These are phyloP conservation scores for Exophiala phaeomuriformis DNA, from an alignment of 2,329 filamentous ascomycete genomes.

Conservation along the genomic window DNA sequence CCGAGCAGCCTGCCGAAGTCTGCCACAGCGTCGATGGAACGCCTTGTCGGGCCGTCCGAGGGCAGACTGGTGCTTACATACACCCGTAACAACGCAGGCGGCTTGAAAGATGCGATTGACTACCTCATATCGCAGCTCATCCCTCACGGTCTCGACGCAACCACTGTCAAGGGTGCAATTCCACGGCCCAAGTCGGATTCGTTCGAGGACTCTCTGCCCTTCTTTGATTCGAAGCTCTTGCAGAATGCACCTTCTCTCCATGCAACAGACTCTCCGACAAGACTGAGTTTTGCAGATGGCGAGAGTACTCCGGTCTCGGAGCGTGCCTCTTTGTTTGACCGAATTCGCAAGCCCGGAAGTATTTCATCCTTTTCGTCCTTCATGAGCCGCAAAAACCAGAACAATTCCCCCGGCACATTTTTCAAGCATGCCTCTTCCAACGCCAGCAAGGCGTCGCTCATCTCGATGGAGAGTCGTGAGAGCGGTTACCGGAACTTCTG, in stretches of 20 bases:
- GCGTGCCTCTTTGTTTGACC: slow-evolving; percentile 77
- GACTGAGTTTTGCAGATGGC: slow-evolving; percentile 74
- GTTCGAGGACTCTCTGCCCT: slow-evolving; percentile 92
- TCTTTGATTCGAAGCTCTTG: slow-evolving; percentile 93
- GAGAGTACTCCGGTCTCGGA: slow-evolving; percentile 51
- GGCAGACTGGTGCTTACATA: slow-evolving; percentile 65
- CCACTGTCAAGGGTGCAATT: slow-evolving; percentile 84
- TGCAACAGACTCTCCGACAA: slow-evolving; percentile 80
- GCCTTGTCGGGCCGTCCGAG: slow-evolving; percentile 44
- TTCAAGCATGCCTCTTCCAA: slow-evolving; percentile 88
- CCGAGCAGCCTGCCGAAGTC: slow-evolving; percentile 31
- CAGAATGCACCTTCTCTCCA: slow-evolving; percentile 81
- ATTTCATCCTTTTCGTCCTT: slow-evolving; percentile 95
- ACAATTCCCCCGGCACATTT: slow-evolving; percentile 74
- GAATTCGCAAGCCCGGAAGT: slow-evolving; percentile 87
- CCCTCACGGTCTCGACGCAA: slow-evolving; percentile 78
- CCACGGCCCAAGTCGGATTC: slow-evolving; percentile 98
- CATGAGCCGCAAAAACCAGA: slow-evolving; percentile 90
- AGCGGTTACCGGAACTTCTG: slow-evolving; percentile 95
- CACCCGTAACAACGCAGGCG: slow-evolving; percentile 94
- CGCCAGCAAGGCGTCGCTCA: slow-evolving; percentile 88
- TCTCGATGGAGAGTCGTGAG: slow-evolving; percentile 90
- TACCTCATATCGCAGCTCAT: slow-evolving; percentile 82
- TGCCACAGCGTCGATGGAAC: slow-evolving; percentile 31
- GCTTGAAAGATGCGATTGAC: slow-evolving; percentile 90